Percentiles rank a stretch among this genome's conserved stretches.
Evolutionary conservation across 208 protist genomes (phyloP).

Genomic region (Acanthamoeba royreba): DNA sequence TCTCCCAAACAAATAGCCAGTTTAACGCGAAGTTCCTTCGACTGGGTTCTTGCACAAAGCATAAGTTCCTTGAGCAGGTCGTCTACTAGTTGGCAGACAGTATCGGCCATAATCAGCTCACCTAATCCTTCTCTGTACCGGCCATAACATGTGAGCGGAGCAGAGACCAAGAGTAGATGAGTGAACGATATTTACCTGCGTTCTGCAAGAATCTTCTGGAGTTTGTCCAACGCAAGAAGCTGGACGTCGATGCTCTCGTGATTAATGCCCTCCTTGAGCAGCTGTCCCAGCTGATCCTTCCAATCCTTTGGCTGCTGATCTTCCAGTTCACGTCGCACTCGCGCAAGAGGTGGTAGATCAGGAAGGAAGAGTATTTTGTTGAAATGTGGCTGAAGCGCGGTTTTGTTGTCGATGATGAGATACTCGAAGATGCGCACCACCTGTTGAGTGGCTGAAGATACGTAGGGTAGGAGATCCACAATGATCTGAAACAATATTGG

Average conservation of each 20-base stretch:
- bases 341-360: neutral
- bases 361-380: conserved; percentile 61
- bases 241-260: conserved; percentile 17
- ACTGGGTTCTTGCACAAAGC: neutral
- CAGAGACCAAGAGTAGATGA: neutral
- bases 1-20: conserved; percentile 46
- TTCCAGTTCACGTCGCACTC: neutral
- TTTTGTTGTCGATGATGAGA: conserved; percentile 49
- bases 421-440: conserved; percentile 48
- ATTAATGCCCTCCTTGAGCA: conserved; percentile 7
- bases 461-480: conserved; percentile 38
- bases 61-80: conserved; percentile 47
- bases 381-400: conserved; percentile 25
- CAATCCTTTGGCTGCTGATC: neutral
- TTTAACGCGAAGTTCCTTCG: conserved; percentile 18
- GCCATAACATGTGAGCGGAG: neutral
- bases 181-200: neutral
- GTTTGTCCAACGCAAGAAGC: conserved; percentile 12
- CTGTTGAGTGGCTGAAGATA: neutral
- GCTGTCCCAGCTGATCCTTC: neutral
- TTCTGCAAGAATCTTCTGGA: neutral
- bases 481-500: conserved; percentile 60
- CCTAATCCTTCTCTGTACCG: neutral
- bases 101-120: neutral
- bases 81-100: neutral